Conservation (phyloP, 768 basidiomycete species). For the Hortiboletus campestris region DNA sequence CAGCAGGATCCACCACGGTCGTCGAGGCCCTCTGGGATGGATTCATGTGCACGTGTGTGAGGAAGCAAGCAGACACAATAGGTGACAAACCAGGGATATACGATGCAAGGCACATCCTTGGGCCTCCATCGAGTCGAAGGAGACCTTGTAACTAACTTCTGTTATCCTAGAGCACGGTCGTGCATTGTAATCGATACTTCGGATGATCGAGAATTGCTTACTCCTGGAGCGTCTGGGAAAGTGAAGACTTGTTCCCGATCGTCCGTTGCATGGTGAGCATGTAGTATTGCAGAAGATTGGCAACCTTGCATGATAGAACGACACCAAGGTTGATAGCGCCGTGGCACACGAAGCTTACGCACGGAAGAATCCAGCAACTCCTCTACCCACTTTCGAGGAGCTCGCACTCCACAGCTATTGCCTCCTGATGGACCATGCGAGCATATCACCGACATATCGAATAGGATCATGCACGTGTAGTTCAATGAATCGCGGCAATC, state of each 20-base stretch:
- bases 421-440: slow-evolving; percentile 98
- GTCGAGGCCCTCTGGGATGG: slow-evolving; percentile 50
- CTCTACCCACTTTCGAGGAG: slow-evolving; percentile 85
- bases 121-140: slow-evolving; percentile 83
- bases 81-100: slow-evolving; percentile 48
- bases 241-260: slow-evolving; percentile 77
- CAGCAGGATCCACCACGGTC: slow-evolving; percentile 83
- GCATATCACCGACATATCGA: slow-evolving; percentile 96
- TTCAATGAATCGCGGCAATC: slow-evolving; percentile 89
- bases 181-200: neutral
- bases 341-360: slow-evolving; percentile 77
- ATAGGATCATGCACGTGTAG: slow-evolving; percentile 97
- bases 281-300: slow-evolving; percentile 95
- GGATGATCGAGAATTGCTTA: slow-evolving; percentile 34
- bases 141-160: slow-evolving; percentile 74
- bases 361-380: slow-evolving; percentile 81
- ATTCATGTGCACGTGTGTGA: neutral
- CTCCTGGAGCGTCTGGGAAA: slow-evolving; percentile 80
- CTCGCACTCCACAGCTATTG: slow-evolving; percentile 92
- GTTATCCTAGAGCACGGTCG: slow-evolving; percentile 57
- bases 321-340: no score
- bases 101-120: slow-evolving; percentile 69
- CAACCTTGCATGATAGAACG: slow-evolving; percentile 88
- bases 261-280: slow-evolving; percentile 89
- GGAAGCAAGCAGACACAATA: neutral